These are phyloP conservation scores for Eimeria praecox DNA, from an alignment of 169 alveolate species.

Conservation along the genomic window DNA sequence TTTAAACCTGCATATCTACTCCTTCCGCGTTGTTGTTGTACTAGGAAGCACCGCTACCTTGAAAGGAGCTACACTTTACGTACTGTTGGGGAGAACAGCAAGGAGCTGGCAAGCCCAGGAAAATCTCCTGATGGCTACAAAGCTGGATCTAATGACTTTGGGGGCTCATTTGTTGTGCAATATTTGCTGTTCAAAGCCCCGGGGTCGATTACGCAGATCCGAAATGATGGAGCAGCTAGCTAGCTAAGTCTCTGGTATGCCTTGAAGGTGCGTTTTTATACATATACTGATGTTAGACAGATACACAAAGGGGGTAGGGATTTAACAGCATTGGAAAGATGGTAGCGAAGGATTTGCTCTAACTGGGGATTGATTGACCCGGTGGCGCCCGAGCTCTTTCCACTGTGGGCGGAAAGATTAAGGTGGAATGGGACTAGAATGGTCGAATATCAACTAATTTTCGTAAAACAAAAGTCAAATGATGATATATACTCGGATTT, in stretches of 20 bases:
- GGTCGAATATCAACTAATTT: neutral
- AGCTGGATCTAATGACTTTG: neutral
- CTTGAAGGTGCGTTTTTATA: neutral
- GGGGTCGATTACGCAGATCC: neutral
- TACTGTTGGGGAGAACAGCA: neutral
- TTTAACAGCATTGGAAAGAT: neutral
- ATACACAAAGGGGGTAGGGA: neutral
- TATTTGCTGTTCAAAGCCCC: neutral
- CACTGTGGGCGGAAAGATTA: neutral
- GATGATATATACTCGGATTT: neutral
- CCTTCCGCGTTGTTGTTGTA: neutral
- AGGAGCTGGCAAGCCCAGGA: neutral
- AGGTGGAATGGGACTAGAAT: neutral
- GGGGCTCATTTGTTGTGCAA: neutral
- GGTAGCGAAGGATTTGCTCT: neutral
- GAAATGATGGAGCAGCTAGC: neutral
- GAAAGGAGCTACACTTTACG: neutral
- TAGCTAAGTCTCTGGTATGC: neutral
- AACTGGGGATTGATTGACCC: neutral
- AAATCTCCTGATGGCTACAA: neutral
- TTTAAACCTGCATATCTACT: too few species aligned
- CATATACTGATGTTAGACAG: neutral
- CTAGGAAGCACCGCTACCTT: neutral
- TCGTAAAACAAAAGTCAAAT: neutral
- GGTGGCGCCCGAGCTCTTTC: neutral